Evolutionary conservation across 78 protist genomes (phyloP).

Genomic region (Dictyostelium capitatum): DNA sequence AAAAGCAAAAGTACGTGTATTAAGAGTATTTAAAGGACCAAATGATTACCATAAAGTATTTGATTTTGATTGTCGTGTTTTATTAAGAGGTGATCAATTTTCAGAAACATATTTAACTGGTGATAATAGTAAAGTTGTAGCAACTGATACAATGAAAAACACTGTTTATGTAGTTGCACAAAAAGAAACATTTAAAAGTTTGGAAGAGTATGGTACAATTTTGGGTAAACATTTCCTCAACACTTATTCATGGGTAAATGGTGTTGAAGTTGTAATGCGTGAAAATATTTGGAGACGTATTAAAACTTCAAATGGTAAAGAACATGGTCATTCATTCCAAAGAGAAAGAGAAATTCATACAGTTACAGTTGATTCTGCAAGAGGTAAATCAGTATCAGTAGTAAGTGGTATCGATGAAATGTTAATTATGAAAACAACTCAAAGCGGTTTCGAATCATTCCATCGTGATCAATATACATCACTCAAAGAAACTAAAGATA

Average conservation of each 20-base stretch:
- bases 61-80: constrained; percentile 79
- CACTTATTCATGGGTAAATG: constrained; percentile 49
- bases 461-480: constrained; percentile 68
- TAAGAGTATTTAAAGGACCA: constrained; percentile 50
- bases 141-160: constrained; percentile 85
- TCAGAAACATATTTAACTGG: constrained; percentile 68
- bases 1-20: constrained; percentile 78
- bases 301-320: constrained; percentile 4
- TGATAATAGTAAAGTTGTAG: constrained; percentile 72
- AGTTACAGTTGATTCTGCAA: not conserved
- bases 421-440: constrained; percentile 83
- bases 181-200: constrained; percentile 41
- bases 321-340: constrained; percentile 80
- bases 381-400: constrained; percentile 50
- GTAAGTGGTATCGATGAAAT: constrained; percentile 73
- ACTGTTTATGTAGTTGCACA: constrained; percentile 76
- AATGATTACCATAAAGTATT: constrained; percentile 37
- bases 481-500: constrained; percentile 72
- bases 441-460: constrained; percentile 84
- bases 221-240: constrained; percentile 52
- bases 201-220: constrained; percentile 73
- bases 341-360: constrained; percentile 74
- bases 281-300: constrained; percentile 81
- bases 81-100: constrained; percentile 30
- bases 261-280: constrained; percentile 49